Conservation (phyloP, 2,329 filamentous ascomycete genomes). For the Aspergillus sp. region DNA sequence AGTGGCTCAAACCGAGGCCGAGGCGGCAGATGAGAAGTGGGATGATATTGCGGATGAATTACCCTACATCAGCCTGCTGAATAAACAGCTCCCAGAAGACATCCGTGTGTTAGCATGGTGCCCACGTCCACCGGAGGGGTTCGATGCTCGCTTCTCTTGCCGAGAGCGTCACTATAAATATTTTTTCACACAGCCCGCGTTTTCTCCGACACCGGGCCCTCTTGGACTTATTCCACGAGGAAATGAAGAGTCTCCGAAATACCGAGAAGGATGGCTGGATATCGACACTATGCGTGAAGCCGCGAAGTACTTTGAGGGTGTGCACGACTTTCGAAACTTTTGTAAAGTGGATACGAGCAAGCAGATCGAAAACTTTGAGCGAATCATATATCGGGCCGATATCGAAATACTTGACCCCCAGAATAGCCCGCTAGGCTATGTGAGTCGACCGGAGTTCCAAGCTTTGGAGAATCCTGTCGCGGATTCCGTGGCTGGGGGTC, state of each 20-base stretch:
- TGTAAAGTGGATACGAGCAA: slow-evolving; percentile 92
- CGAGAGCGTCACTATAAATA: slow-evolving; percentile 90
- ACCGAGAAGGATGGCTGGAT: slow-evolving; percentile 76
- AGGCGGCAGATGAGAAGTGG: slow-evolving; percentile 47
- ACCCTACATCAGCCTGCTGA: slow-evolving; percentile 78
- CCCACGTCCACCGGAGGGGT: slow-evolving; percentile 72
- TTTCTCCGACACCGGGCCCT: slow-evolving; percentile 63
- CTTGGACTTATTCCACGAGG: slow-evolving; percentile 47
- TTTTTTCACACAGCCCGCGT: slow-evolving; percentile 95
- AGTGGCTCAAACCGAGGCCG: slow-evolving; percentile 18
- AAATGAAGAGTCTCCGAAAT: slow-evolving; percentile 22
- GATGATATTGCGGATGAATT: slow-evolving; percentile 78
- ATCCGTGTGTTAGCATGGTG: slow-evolving; percentile 95
- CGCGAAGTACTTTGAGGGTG: slow-evolving; percentile 74
- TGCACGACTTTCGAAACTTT: slow-evolving; percentile 94
- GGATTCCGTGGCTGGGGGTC: slow-evolving; percentile 17
- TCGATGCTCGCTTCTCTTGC: slow-evolving; percentile 91
- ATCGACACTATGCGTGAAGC: slow-evolving; percentile 82
- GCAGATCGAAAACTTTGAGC: slow-evolving; percentile 79
- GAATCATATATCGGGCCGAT: slow-evolving; percentile 76
- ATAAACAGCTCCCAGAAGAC: slow-evolving; percentile 82
- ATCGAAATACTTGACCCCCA: slow-evolving; percentile 67
- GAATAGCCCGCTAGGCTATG: slow-evolving; percentile 57
- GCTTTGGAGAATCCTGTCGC: slow-evolving; percentile 24
- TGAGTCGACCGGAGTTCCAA: slow-evolving; percentile 50